Evolutionary conservation across 192 early-diverging fungal species (phyloP).

Genomic region (Pecoramyces ruminantium): DNA sequence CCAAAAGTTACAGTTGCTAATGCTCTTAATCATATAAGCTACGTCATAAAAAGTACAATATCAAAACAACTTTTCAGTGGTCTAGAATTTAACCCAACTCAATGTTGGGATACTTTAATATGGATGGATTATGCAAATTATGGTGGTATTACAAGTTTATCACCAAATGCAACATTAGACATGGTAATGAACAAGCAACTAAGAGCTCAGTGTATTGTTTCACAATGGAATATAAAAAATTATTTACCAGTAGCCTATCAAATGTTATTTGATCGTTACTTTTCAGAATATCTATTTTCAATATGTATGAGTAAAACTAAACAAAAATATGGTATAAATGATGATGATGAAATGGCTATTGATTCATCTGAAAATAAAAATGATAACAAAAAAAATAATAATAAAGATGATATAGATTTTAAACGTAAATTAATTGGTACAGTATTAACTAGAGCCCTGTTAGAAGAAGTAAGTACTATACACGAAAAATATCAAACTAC

Average conservation of each 20-base stretch:
- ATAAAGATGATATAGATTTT: not conserved
- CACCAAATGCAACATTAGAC: not conserved
- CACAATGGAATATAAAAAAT: constrained; percentile 73
- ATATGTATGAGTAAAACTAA: not conserved
- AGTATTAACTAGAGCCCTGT: not conserved
- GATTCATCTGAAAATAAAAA: not conserved
- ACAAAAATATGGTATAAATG: not conserved
- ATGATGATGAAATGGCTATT: not conserved
- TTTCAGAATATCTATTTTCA: not conserved
- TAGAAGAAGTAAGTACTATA: not conserved
- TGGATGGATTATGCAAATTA: constrained; percentile 92
- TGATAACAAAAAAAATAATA: not conserved
- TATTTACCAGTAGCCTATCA: constrained; percentile 66
- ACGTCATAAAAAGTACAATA: constrained; percentile 47
- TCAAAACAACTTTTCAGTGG: constrained; percentile 58
- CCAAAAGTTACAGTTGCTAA: constrained; percentile 53
- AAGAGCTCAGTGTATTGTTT: not conserved
- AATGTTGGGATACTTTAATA: constrained; percentile 63
- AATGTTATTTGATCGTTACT: constrained; percentile 48
- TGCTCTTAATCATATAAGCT: constrained; percentile 56
- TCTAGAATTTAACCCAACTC: constrained; percentile 44
- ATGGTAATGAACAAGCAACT: not conserved
- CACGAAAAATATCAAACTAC: not conserved
- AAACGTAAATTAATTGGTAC: not conserved
- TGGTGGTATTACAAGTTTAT: constrained; percentile 33